Evolutionary conservation across 2,329 filamentous ascomycete genomes (phyloP).

Genomic region (Xylaria sp.): DNA sequence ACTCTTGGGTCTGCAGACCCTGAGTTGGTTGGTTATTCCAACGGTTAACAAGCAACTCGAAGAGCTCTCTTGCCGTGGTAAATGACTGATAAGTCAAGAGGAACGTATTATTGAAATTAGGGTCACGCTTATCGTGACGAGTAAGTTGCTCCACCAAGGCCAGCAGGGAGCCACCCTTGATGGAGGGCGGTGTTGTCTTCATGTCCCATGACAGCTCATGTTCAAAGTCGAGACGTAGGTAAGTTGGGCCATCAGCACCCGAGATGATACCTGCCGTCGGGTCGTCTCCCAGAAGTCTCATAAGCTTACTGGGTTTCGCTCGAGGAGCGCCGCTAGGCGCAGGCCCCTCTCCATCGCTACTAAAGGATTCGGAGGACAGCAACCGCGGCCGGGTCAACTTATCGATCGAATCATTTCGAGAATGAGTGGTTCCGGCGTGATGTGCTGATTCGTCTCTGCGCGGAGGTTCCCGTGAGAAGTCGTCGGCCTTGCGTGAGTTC

Average conservation of each 20-base stretch:
- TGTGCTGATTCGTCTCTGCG: constrained; percentile 55
- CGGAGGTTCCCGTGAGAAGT: constrained; percentile 45
- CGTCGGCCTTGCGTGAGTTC: constrained; percentile 42
- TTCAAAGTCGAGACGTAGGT: constrained; percentile 80
- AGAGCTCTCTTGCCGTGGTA: constrained; percentile 82
- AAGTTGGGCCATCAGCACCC: constrained; percentile 73
- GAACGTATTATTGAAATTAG: constrained; percentile 96
- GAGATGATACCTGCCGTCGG: constrained; percentile 44
- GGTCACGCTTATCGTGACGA: constrained; percentile 89
- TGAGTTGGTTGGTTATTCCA: constrained; percentile 91
- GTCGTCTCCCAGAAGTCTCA: constrained; percentile 62
- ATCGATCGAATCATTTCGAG: constrained; percentile 51
- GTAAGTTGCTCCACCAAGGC: constrained; percentile 93
- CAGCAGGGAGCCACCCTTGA: constrained; percentile 84
- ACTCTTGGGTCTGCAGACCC: constrained; percentile 68
- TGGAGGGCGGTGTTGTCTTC: constrained; percentile 66
- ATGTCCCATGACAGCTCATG: constrained; percentile 83
- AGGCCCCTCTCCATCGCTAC: constrained; percentile 52
- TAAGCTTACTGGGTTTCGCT: constrained; percentile 59
- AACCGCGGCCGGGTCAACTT: constrained; percentile 41
- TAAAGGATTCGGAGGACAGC: constrained; percentile 57
- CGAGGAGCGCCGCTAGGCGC: constrained; percentile 41
- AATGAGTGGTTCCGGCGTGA: constrained; percentile 47
- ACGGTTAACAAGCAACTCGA: constrained; percentile 84
- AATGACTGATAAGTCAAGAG: constrained; percentile 95